Evolutionary conservation across 345 rosid species (phyloP).

Genomic region (Melaleuca quinquenervia): DNA sequence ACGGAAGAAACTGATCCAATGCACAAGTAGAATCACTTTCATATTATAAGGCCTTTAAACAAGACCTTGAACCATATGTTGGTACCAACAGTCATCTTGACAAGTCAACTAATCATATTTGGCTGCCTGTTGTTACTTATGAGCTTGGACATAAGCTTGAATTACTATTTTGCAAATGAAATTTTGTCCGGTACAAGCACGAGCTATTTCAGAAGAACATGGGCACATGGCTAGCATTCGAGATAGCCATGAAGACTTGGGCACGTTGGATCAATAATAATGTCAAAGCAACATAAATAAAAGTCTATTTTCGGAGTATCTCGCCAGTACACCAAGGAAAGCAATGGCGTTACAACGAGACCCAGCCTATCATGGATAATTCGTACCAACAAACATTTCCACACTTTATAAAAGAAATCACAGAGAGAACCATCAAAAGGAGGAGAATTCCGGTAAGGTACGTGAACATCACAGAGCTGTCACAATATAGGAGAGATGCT

Average conservation of each 20-base stretch:
- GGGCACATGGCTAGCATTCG: conserved; percentile 20
- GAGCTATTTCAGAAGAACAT: conserved; percentile 17
- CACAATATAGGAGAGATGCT: conserved; percentile 26
- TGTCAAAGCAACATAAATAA: conserved; percentile 12
- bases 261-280: conserved; percentile 27
- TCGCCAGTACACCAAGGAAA: conserved; percentile 31
- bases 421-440: conserved; percentile 10
- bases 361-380: conserved; percentile 18
- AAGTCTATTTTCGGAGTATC: conserved; percentile 30
- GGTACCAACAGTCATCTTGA: not conserved
- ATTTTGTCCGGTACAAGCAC: conserved; percentile 13
- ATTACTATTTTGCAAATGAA: conserved; percentile 26
- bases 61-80: not conserved
- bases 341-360: conserved; percentile 16
- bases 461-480: conserved; percentile 30
- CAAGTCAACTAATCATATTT: not conserved
- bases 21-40: not conserved
- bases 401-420: conserved; percentile 3
- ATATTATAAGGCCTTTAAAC: not conserved
- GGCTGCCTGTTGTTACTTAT: not conserved
- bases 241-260: conserved; percentile 34
- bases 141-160: not conserved
- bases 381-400: conserved; percentile 9
- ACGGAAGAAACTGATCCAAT: not conserved
- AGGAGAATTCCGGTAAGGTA: conserved; percentile 21